A percentile compares a stretch with the other conserved stretches of the same genome.
Conservation (phyloP, 225 moss, liverwort and hornwort genomes). For the Anthoceros angustus region DNA sequence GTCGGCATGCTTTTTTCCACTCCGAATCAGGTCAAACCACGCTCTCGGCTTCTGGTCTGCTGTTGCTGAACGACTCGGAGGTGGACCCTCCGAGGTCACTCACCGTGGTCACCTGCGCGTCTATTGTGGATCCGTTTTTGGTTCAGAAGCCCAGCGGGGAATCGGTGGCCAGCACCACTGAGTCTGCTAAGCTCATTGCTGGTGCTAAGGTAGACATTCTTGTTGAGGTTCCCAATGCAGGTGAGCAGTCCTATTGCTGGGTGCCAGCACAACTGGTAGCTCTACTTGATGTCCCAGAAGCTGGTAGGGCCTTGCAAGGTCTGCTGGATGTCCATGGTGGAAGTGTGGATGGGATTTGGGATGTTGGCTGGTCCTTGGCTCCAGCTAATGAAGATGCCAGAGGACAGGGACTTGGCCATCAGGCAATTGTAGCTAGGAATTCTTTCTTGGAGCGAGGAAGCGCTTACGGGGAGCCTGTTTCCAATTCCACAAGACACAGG, state of each 20-base stretch:
- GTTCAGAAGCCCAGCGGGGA: conserved; percentile 54
- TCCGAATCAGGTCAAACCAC: conserved; percentile 97
- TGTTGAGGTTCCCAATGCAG: conserved; percentile 21
- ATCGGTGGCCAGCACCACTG: conserved; percentile 32
- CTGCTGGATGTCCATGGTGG: conserved; percentile 91
- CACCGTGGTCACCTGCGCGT: conserved; percentile 81
- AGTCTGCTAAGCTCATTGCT: conserved; percentile 58
- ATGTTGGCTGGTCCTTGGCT: conserved; percentile 90
- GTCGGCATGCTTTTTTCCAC: conserved; percentile 94
- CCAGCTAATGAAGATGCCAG: conserved; percentile 71
- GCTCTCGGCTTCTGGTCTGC: conserved; percentile 87
- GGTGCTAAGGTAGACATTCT: conserved; percentile 57
- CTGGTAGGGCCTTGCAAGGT: conserved; percentile 74
- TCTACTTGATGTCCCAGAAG: conserved; percentile 51
- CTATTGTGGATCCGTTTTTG: conserved; percentile 96
- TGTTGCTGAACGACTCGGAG: conserved; percentile 49
- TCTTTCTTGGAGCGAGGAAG: neutral
- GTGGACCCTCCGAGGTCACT: conserved; percentile 30
- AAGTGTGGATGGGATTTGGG: conserved; percentile 90
- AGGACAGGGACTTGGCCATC: conserved; percentile 53
- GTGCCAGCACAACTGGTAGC: conserved; percentile 43
- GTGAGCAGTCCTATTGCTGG: conserved; percentile 53
- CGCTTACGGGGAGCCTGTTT: neutral
- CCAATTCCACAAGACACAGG: conserved; percentile 12
- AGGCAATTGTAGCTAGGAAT: conserved; percentile 35